Evolutionary conservation across 257 asterid genomes (phyloP).

Genomic region (Forsythia suspensa): DNA sequence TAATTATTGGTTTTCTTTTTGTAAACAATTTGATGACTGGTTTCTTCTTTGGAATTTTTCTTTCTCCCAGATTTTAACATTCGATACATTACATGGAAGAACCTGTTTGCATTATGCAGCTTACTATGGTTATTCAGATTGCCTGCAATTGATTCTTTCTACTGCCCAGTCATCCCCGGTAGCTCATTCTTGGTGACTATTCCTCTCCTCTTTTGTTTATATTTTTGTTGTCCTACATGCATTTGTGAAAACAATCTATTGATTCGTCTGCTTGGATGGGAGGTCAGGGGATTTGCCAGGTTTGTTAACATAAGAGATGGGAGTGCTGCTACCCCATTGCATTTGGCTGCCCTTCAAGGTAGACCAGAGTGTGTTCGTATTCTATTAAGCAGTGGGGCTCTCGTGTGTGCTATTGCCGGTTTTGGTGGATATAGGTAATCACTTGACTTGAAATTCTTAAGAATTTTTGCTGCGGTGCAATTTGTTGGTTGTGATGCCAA

Average conservation of each 20-base stretch:
- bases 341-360: slow-evolving; percentile 72
- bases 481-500: not conserved
- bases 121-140: slow-evolving; percentile 72
- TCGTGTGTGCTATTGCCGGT: slow-evolving; percentile 53
- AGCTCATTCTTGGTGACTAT: slow-evolving; percentile 71
- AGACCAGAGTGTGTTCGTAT: slow-evolving; percentile 60
- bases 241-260: not conserved
- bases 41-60: not conserved
- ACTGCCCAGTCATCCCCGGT: slow-evolving; percentile 61
- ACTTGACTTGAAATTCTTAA: slow-evolving; percentile 2
- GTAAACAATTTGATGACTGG: slow-evolving; percentile 2
- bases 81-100: slow-evolving; percentile 66
- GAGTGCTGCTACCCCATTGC: slow-evolving; percentile 79
- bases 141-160: slow-evolving; percentile 65
- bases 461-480: not conserved
- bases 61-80: slow-evolving; percentile 59
- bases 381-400: slow-evolving; percentile 66
- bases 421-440: slow-evolving; percentile 68
- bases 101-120: slow-evolving; percentile 90
- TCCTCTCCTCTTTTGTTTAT: not conserved
- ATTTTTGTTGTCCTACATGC: not conserved
- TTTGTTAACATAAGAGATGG: slow-evolving; percentile 76
- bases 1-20: not conserved
- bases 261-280: slow-evolving; percentile 22
- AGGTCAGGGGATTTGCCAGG: slow-evolving; percentile 72